Evolutionary conservation across 2,329 filamentous ascomycete genomes (phyloP).

Genomic region (Cordyceps tenuipes): DNA sequence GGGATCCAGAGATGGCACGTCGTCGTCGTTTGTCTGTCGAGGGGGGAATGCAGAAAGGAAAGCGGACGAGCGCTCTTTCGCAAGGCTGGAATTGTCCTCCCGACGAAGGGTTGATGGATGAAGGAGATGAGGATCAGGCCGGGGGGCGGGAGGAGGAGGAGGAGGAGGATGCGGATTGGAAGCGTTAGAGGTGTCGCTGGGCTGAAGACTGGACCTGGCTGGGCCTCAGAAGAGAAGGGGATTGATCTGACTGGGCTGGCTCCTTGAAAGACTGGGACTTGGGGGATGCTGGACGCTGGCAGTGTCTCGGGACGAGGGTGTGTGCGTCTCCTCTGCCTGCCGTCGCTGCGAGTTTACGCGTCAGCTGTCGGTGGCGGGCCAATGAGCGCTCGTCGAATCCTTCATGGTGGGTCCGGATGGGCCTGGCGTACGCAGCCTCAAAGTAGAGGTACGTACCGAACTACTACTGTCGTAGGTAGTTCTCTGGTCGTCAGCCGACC

Average conservation of each 20-base stretch:
- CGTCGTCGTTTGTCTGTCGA: background rate
- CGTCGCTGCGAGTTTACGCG: constrained; percentile 21
- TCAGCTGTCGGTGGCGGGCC: constrained; percentile 22
- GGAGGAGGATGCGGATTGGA: constrained; percentile 9
- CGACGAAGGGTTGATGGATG: constrained; percentile 8
- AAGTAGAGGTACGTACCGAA: no score
- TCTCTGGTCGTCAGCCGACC: no score
- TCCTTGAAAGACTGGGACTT: background rate
- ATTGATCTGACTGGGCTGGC: background rate
- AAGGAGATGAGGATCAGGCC: background rate
- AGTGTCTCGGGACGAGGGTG: constrained; percentile 13
- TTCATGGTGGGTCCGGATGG: constrained; percentile 1
- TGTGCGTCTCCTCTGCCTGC: constrained; percentile 12
- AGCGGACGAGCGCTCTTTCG: constrained; percentile 6
- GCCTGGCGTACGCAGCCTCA: constrained; percentile 11
- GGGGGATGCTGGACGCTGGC: background rate
- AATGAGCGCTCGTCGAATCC: constrained; percentile 15
- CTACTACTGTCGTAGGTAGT: no score
- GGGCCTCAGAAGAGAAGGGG: background rate
- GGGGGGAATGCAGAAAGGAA: background rate
- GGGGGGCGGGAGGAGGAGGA: background rate
- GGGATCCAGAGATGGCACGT: background rate
- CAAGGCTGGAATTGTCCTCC: constrained; percentile 4
- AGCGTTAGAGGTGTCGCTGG: background rate
- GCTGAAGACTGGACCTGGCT: background rate